A percentile compares a stretch with the other conserved stretches of the same genome.
phyloP scores from a whole-genome alignment of 73 alveolate genomes.

The Symbiodinium pilosum region DNA sequence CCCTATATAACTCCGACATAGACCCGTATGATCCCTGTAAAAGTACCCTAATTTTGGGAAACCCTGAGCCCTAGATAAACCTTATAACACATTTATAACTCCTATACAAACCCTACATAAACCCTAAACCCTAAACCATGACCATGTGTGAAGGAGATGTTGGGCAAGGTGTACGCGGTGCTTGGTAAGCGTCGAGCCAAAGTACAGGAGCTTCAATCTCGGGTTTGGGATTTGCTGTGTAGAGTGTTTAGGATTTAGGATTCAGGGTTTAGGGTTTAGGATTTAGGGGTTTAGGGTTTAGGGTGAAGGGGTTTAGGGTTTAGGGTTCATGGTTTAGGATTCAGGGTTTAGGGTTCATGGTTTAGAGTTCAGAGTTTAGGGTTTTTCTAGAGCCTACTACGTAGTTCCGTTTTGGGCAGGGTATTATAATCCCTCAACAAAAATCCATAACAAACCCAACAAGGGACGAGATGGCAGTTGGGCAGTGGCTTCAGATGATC shows the following conservation, averaged over 20 bases:
- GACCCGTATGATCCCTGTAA: too few relatives aligned
- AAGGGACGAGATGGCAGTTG: neutral
- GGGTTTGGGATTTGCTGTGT: neutral
- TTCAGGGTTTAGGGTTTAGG: neutral
- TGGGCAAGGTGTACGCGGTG: conserved; percentile 93
- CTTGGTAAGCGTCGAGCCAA: conserved; percentile 93
- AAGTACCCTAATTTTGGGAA: too few relatives aligned
- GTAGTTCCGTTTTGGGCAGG: too few relatives aligned
- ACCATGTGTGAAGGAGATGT: neutral
- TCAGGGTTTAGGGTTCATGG: neutral
- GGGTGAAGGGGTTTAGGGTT: neutral
- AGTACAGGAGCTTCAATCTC: neutral
- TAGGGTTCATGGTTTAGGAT: neutral
- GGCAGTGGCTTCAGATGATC: neutral
- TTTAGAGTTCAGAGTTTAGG: neutral
- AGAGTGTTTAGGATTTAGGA: neutral
- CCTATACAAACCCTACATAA: too few relatives aligned
- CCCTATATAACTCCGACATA: too few relatives aligned
- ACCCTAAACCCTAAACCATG: neutral
- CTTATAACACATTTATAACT: too few relatives aligned
- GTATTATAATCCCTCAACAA: neutral
- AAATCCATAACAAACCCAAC: neutral
- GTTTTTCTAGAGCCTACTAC: too few relatives aligned
- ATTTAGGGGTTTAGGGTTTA: neutral
- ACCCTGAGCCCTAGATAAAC: too few relatives aligned